These are phyloP conservation scores for Lactarius tabidus DNA, from an alignment of 768 basidiomycete genomes.

Conservation along the genomic window DNA sequence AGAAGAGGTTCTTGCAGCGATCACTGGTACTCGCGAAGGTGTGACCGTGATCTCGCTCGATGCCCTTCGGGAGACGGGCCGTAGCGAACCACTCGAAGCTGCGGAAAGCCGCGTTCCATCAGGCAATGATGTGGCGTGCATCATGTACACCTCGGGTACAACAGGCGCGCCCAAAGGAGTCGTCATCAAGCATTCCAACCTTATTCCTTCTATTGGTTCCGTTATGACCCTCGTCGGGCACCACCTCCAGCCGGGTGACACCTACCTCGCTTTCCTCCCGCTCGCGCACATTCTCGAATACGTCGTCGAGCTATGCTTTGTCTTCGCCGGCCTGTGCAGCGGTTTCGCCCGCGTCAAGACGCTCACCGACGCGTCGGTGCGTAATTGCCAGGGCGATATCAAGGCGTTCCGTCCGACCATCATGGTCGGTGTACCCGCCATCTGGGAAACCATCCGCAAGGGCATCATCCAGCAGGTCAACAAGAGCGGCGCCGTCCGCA, in stretches of 20 bases:
- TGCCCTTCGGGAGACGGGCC: slow-evolving; percentile 68
- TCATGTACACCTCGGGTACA: slow-evolving; percentile 87
- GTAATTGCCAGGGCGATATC: slow-evolving; percentile 87
- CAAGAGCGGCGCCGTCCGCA: slow-evolving; percentile 59
- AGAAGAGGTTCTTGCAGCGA: slow-evolving; percentile 50
- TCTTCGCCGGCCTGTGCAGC: slow-evolving; percentile 71
- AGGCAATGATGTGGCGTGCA: slow-evolving; percentile 52
- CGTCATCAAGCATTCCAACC: slow-evolving; percentile 79
- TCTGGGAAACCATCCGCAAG: slow-evolving; percentile 97
- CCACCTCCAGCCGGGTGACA: slow-evolving; percentile 55
- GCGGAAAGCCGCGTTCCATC: slow-evolving; percentile 49
- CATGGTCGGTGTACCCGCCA: slow-evolving; percentile 92
- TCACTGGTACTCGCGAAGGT: slow-evolving; percentile 51
- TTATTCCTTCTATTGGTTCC: slow-evolving; percentile 84
- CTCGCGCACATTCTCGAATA: slow-evolving; percentile 96
- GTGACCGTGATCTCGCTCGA: slow-evolving; percentile 63
- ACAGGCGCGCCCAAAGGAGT: slow-evolving; percentile 97
- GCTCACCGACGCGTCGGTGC: slow-evolving; percentile 88
- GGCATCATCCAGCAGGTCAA: slow-evolving; percentile 85
- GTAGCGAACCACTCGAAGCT: slow-evolving; percentile 46
- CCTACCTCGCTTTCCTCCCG: slow-evolving; percentile 86
- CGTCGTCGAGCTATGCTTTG: slow-evolving; percentile 78
- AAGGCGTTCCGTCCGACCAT: slow-evolving; percentile 78
- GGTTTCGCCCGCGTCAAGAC: slow-evolving; percentile 96
- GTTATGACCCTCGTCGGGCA: slow-evolving; percentile 67